Evolutionary conservation across 1,139 yeast genomes (phyloP), one percentile per base, ranked within the genome.

Genomic region (Spathaspora sp.): DNA sequence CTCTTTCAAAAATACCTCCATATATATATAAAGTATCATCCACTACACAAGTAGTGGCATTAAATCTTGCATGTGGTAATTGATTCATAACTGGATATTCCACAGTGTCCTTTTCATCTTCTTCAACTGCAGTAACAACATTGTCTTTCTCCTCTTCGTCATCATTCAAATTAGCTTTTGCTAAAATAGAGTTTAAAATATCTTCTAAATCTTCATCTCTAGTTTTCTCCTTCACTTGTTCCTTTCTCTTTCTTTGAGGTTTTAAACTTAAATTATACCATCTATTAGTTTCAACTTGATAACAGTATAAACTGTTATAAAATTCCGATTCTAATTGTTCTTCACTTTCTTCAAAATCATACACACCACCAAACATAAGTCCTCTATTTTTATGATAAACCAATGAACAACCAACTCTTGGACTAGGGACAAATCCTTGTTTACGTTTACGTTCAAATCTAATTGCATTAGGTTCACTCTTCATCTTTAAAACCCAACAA

Each of bases 351-450:
- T 90, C 97, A 51, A 80, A 87, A 66, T 93, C 99, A 60, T 81
- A 91, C 11, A 93, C 99, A 52, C 99, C 99, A 38, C 98, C 99
- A 69, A 91, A 93, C 61, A 91, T 61, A 13, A 93, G 80, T 49
- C 98, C 98, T 72, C 98, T 82, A 50, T 95, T 95, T 57, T 90
- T 88, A 65, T 93, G 98, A 58, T 78, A 78, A 2, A 83, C 91
- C 82, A 93, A 81, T 3, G 95, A 85, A 60, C 96, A 88, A 0
- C 99, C 99, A n/a, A 89, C 97, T 58, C 99, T 80, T 18, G 97
- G 88, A 4, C 90, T 80, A 3, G 97, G 97, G 46, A 84, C 89
- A 60, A 84, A 86, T 1, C 97, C 96, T 59, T 89, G 95, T 56
- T 88, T 89, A 53, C 88, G 81, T 55, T 96, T 79, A 60, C 97